Percentiles rank a stretch among this genome's conserved stretches.
Conservation (phyloP, 1,284 basidiomycete species). For the Mycosarcoma maydis region DNA sequence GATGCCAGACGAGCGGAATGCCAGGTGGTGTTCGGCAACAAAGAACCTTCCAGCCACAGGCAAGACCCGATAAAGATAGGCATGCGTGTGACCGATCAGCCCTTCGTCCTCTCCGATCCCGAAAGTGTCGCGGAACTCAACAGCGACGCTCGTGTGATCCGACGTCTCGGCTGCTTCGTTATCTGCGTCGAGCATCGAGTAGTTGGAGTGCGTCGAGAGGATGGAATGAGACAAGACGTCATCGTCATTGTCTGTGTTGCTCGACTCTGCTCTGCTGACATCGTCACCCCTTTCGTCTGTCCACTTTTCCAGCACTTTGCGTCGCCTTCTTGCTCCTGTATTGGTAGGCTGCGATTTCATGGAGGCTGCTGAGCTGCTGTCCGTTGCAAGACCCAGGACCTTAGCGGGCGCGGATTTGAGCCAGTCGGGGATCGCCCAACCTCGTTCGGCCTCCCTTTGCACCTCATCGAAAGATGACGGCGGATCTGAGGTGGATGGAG, state of each 20-base stretch:
- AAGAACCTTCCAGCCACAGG: conserved; percentile 57
- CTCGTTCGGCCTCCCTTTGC: conserved; percentile 43
- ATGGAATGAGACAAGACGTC: conserved; percentile 30
- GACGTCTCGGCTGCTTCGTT: conserved; percentile 11
- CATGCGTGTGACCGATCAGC: conserved; percentile 45
- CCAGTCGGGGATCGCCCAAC: conserved; percentile 47
- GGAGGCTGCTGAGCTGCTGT: background rate
- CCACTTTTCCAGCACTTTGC: conserved; percentile 44
- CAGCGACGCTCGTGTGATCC: conserved; percentile 11
- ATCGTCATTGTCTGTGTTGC: conserved; percentile 26
- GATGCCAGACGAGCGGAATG: conserved; percentile 59
- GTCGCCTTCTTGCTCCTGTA: conserved; percentile 5
- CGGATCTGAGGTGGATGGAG: conserved; percentile 30
- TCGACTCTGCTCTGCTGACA: conserved; percentile 22
- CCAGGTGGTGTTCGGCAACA: conserved; percentile 51
- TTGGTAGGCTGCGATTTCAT: background rate
- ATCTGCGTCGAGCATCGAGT: conserved; percentile 40
- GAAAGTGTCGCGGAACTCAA: conserved; percentile 47
- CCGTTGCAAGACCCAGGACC: conserved; percentile 24
- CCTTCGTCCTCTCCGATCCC: conserved; percentile 43
- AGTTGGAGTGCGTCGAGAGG: conserved; percentile 34
- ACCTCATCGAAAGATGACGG: conserved; percentile 33
- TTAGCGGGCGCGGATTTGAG: conserved; percentile 34
- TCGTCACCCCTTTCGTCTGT: conserved; percentile 20
- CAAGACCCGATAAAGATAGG: conserved; percentile 54